These are phyloP conservation scores for Magnusiomyces fungicola DNA, from an alignment of 1,139 yeast genomes.

Conservation along the genomic window DNA sequence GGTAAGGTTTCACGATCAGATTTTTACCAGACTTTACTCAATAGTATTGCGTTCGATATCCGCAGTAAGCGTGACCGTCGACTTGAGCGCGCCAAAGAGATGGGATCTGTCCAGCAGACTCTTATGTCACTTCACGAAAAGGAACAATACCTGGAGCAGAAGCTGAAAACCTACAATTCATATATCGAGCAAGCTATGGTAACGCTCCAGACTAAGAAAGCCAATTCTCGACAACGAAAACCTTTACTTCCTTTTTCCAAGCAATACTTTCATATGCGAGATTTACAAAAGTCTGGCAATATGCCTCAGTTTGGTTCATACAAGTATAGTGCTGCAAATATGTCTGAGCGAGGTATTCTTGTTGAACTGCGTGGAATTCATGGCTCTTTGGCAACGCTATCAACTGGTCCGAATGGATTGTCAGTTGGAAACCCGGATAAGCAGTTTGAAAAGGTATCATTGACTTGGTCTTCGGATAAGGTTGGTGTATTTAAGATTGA, in stretches of 20 bases:
- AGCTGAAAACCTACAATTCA: slow-evolving; percentile 56
- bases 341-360: slow-evolving; percentile 66
- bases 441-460: slow-evolving; percentile 59
- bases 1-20: slow-evolving; percentile 61
- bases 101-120: slow-evolving; percentile 54
- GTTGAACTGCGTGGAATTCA: slow-evolving; percentile 36
- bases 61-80: slow-evolving; percentile 71
- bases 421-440: slow-evolving; percentile 31
- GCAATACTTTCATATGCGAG: slow-evolving; percentile 72
- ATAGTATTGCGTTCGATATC: slow-evolving; percentile 80
- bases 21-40: slow-evolving; percentile 71
- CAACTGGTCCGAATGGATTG: background rate
- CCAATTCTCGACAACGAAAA: slow-evolving; percentile 43
- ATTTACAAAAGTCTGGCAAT: slow-evolving; percentile 57
- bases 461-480: slow-evolving; percentile 70
- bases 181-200: slow-evolving; percentile 63
- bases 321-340: slow-evolving; percentile 69
- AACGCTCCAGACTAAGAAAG: slow-evolving; percentile 50
- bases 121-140: slow-evolving; percentile 54
- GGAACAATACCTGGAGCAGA: slow-evolving; percentile 51
- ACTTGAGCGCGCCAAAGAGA: slow-evolving; percentile 52
- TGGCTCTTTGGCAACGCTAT: background rate
- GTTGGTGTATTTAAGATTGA: slow-evolving; percentile 70
- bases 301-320: slow-evolving; percentile 77
- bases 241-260: slow-evolving; percentile 57